Evolutionary conservation across 192 early-diverging fungal genomes (phyloP).

Genomic region (Radiomyces spectabilis): DNA sequence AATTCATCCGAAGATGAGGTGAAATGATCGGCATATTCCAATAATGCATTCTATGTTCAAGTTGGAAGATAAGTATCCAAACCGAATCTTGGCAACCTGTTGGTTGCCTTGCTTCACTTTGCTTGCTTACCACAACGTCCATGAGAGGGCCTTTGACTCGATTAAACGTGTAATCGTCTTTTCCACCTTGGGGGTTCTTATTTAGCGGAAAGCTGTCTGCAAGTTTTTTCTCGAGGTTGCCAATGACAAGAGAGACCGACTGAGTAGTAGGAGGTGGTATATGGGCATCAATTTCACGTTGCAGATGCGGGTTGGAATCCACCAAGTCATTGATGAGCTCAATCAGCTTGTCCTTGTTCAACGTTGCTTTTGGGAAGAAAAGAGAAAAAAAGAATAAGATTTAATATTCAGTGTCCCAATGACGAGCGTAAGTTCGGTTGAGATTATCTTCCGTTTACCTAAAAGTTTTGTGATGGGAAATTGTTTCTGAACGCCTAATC

Average conservation of each 20-base stretch:
- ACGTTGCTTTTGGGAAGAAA: constrained; percentile 27
- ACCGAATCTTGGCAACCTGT: not conserved
- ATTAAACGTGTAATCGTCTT: constrained; percentile 86
- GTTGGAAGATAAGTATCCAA: not conserved
- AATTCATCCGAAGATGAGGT: constrained; percentile 69
- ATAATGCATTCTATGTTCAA: constrained; percentile 42
- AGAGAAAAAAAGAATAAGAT: constrained; percentile 9
- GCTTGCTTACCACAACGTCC: constrained; percentile 55
- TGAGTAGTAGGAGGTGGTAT: constrained; percentile 71
- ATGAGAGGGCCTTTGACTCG: constrained; percentile 69
- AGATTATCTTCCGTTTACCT: constrained; percentile 11
- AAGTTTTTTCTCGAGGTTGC: constrained; percentile 59
- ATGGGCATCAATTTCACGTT: constrained; percentile 58
- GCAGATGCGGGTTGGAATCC: constrained; percentile 63
- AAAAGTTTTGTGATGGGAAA: constrained; percentile 22
- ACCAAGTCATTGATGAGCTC: constrained; percentile 67
- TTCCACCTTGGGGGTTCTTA: constrained; percentile 59
- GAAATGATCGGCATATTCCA: constrained; percentile 71
- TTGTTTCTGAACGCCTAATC: constrained; percentile 23
- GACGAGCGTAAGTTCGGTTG: not conserved
- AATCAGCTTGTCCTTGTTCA: constrained; percentile 71
- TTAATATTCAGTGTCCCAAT: not conserved
- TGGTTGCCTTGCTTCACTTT: no score
- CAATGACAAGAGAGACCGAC: constrained; percentile 59
- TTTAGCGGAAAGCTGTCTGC: constrained; percentile 79